A percentile compares a stretch with the other conserved stretches of the same genome.
phyloP scores from a whole-genome alignment of 2,329 filamentous ascomycete genomes.

The Aureobasidium sp. region DNA sequence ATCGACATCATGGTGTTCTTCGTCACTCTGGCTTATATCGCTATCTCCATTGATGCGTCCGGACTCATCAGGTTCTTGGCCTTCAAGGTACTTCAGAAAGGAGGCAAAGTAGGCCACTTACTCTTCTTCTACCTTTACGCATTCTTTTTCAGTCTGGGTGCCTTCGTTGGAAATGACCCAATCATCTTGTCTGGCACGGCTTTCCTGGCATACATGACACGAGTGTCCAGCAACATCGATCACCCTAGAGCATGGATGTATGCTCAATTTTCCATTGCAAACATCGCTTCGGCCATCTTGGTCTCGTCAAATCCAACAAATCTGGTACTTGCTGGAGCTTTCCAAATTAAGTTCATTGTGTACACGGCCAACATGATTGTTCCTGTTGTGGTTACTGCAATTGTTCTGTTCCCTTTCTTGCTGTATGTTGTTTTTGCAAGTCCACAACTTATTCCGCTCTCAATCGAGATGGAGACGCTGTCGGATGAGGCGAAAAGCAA shows the following conservation, averaged over 20 bases:
- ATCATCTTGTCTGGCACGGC: slow-evolving; percentile 68
- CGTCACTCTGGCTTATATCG: slow-evolving; percentile 66
- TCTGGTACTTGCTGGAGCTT: slow-evolving; percentile 65
- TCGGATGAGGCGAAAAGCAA: slow-evolving; percentile 49
- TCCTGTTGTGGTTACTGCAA: slow-evolving; percentile 59
- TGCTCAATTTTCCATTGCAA: slow-evolving; percentile 64
- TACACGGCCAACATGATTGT: slow-evolving; percentile 76
- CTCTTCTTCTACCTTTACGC: slow-evolving; percentile 67
- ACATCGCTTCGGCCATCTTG: slow-evolving; percentile 66
- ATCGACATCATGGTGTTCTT: slow-evolving; percentile 72
- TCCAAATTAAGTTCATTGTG: slow-evolving; percentile 62
- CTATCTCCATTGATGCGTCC: slow-evolving; percentile 69
- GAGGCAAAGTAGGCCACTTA: slow-evolving; percentile 58
- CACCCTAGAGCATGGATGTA: slow-evolving; percentile 68
- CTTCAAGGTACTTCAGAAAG: slow-evolving; percentile 62
- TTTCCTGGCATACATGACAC: slow-evolving; percentile 70
- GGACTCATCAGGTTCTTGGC: slow-evolving; percentile 64
- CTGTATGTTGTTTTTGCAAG: slow-evolving; percentile 63
- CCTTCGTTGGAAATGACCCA: slow-evolving; percentile 67
- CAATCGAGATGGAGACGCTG: slow-evolving; percentile 62
- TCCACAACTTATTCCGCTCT: slow-evolving; percentile 55
- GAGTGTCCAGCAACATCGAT: slow-evolving; percentile 64
- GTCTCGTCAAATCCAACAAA: slow-evolving; percentile 76
- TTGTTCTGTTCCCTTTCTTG: slow-evolving; percentile 62
- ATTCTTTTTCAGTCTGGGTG: slow-evolving; percentile 63